A percentile compares a stretch with the other conserved stretches of the same genome.
phyloP scores from a whole-genome alignment of 768 basidiomycete species.

The Boletus rubroflammeus region DNA sequence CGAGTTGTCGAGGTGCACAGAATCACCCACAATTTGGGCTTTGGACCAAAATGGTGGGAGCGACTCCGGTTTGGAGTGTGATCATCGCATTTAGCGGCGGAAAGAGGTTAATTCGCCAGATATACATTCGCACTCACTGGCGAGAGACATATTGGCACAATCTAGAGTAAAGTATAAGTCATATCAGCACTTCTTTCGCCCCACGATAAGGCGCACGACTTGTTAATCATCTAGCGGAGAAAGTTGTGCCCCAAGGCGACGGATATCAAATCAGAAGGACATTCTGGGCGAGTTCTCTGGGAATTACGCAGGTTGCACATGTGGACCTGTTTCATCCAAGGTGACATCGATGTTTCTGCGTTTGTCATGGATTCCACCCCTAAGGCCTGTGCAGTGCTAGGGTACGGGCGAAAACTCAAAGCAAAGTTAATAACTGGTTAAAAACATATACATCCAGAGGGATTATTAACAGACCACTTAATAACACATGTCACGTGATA shows the following conservation, averaged over 20 bases:
- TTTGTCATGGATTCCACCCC: too few species aligned
- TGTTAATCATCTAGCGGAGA: neutral
- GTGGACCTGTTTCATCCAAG: neutral
- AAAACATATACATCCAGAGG: too few species aligned
- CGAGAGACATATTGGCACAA: neutral
- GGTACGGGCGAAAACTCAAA: too few species aligned
- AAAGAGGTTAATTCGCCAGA: neutral
- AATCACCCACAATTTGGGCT: neutral
- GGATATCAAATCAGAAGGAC: neutral
- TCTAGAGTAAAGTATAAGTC: neutral
- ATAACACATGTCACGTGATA: too few species aligned
- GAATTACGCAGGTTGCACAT: neutral
- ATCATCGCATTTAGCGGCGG: conserved; percentile 1
- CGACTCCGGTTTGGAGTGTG: neutral
- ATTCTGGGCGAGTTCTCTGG: neutral
- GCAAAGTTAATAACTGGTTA: too few species aligned
- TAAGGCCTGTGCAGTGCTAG: too few species aligned
- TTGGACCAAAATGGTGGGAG: neutral
- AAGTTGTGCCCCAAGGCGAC: neutral
- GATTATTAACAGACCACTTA: too few species aligned
- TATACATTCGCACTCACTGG: neutral
- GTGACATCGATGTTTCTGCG: too few species aligned
- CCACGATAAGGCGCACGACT: neutral
- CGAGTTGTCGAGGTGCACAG: neutral
- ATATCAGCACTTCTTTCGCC: neutral